Percentiles rank a stretch among this genome's conserved stretches.
Evolutionary conservation across 208 protist species (phyloP).

Genomic region (Acanthamoeba polyphaga): DNA sequence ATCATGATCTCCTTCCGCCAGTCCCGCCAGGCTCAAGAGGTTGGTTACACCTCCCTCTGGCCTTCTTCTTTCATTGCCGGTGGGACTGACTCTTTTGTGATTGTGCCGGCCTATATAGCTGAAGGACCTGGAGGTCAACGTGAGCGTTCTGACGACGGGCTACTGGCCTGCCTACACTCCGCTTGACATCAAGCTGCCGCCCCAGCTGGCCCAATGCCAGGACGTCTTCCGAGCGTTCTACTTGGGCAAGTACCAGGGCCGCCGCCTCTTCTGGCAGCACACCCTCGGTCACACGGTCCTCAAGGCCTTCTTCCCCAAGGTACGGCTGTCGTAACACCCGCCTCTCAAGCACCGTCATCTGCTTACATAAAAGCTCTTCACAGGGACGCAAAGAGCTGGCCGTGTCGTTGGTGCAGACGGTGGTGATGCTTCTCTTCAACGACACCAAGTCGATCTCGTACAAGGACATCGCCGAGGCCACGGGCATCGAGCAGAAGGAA

Average conservation of each 20-base stretch:
- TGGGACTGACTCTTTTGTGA: neutral
- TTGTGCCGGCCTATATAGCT: neutral
- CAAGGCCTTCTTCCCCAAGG: constrained; percentile 83
- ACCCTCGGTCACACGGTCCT: constrained; percentile 91
- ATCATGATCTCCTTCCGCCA: constrained; percentile 83
- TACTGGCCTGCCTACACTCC: constrained; percentile 93
- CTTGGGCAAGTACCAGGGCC: constrained; percentile 89
- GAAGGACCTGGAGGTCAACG: constrained; percentile 87
- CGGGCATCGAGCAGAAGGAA: constrained; percentile 85
- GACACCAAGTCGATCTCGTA: constrained; percentile 83
- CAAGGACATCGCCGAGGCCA: constrained; percentile 89
- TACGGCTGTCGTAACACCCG: neutral
- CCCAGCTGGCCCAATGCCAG: constrained; percentile 85
- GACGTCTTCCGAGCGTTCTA: constrained; percentile 93
- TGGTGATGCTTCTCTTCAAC: constrained; percentile 95
- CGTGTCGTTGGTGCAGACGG: constrained; percentile 94
- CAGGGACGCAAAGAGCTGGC: constrained; percentile 91
- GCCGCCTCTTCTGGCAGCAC: constrained; percentile 94
- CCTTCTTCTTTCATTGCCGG: neutral
- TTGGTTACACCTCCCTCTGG: neutral
- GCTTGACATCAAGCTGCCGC: constrained; percentile 80
- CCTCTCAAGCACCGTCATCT: neutral
- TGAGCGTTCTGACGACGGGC: constrained; percentile 93
- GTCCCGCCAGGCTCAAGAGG: constrained; percentile 13
- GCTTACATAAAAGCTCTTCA: neutral